Conservation (phyloP, 1,139 yeast genomes). For the Zygosaccharomyces pseudobailii region DNA sequence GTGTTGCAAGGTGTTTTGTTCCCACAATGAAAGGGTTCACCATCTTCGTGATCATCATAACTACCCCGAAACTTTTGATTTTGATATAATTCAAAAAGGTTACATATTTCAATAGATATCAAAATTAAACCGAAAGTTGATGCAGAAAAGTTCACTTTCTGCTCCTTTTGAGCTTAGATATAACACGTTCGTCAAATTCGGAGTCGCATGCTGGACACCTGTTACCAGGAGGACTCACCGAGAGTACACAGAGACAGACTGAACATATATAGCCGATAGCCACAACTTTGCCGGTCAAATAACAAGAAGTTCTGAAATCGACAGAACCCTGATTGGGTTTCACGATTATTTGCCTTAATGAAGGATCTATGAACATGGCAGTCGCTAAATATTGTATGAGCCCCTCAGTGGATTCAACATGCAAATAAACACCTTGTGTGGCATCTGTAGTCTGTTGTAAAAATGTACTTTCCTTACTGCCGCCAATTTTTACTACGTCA, state of each 20-base stretch:
- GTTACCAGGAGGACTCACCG: conserved; percentile 48
- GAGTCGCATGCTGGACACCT: conserved; percentile 69
- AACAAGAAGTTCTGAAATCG: conserved; percentile 93
- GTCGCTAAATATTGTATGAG: conserved; percentile 62
- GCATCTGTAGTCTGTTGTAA: conserved; percentile 96
- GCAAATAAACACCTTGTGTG: conserved; percentile 83
- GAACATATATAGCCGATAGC: conserved; percentile 95
- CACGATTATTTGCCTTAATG: conserved; percentile 65
- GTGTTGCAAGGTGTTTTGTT: conserved; percentile 37
- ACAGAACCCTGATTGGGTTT: conserved; percentile 83
- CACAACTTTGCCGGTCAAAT: conserved; percentile 79
- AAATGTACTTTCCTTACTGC: conserved; percentile 62
- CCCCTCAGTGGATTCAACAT: conserved; percentile 69
- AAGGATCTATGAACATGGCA: conserved; percentile 66
- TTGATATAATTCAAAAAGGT: conserved; percentile 9
- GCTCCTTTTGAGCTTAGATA: conserved; percentile 48
- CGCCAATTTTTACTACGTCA: conserved; percentile 82
- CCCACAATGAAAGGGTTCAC: conserved; percentile 39
- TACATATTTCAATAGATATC: not conserved
- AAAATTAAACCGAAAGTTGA: conserved; percentile 10
- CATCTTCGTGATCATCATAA: conserved; percentile 49
- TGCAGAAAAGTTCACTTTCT: conserved; percentile 1
- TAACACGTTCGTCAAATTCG: conserved; percentile 51
- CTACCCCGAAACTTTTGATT: conserved; percentile 38
- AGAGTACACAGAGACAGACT: conserved; percentile 74